Evolutionary conservation across 129 eudicot genomes (phyloP), one percentile per base, ranked within the genome.

Genomic region (Cynara cardunculus): DNA sequence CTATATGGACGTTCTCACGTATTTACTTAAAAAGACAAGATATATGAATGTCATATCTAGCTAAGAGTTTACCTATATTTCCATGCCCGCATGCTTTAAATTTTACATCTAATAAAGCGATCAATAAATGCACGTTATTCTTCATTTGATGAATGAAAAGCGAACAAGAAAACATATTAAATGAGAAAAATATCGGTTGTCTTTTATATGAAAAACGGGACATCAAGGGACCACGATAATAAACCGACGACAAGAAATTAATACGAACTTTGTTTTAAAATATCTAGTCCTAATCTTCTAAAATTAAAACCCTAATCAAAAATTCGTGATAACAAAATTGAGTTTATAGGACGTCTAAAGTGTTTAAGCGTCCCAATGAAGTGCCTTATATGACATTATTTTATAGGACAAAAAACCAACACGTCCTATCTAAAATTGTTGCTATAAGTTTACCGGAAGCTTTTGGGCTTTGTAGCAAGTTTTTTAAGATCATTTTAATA

Each of bases 21-120:
- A 83, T 83, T 27, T 83, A 83, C 82, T 83, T 62, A 65, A 61
- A 77, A 83, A 83, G 86, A 77, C 30, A 75, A 83, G 73, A 83
- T 83, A 83, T 83, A 79, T 28, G 74, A 80, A 44, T 72, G 62
- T 71, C 62, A 59, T 18, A 71, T 80, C 35, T 21, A 70, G 70
- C 79, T 72, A 72, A 56, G 70, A 41, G 56, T 77, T 83, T 71
- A 64, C 67, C 75, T 82, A 66, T 39, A 71, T 25, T 74, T 74
- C 76, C 80, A 68, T 69, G 83, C 76, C 72, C 61, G 76, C 86
- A 26, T 71, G 73, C 78, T 56, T 53, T 46, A 56, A 56, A 26
- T 25, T 37, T 72, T 61, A 61, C 65, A 59, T 83, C 78, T 77
- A 59, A 77, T 59, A 77, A 72, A 22, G 26, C 69, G 79, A 83